Evolutionary conservation across 768 basidiomycete species (phyloP), one percentile per base, ranked within the genome.

Genomic region (Agrocybe praecox): DNA sequence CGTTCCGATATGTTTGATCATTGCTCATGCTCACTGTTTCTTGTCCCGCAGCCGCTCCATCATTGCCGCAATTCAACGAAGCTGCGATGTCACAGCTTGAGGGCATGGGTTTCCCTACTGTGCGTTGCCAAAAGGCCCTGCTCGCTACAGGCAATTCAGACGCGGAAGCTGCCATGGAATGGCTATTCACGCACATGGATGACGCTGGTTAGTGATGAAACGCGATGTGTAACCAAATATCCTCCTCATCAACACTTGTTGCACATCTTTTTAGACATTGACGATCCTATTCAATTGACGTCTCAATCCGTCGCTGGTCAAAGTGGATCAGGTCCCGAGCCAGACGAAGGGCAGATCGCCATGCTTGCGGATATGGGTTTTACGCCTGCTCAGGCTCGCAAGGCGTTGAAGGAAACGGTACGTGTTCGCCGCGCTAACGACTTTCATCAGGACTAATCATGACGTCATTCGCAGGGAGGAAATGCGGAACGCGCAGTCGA

Each of bases 161-260:
- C 56, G 75, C 89, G 0, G 91, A 95, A 59, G 81, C 77, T 0
- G 97, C 97, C 0, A 96, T 96, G 94, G 88, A 94, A 56, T 99
- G 96, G 96, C 71, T 99, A 42, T 96, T 98, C 66, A 79, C 72
- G 44, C 96, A 98, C 69, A 92, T 96, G 92, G 96, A 98, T 0
- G 96, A 98, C 71, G 79, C 93, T 12, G 92, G 94, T 92, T 45
- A 8, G 11, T 23, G 15, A 6, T 33, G 7, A 19, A 29, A 29
- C 34, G 18, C 22, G 10, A 34, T 45, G 6, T 26, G 19, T 49
- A 12, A 21, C n/a, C 19, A 42, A 36, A 18, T 46, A 55, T 6
- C 9, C 36, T 40, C n/a, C 6, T 14, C n/a, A 40, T 15, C 36
- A 40, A 40, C 14, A 12, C 3, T 14, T 14, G 5, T 6, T 5